phyloP scores from a whole-genome alignment of 2,329 filamentous ascomycete genomes.

The Gaeumannomyces sp. region DNA sequence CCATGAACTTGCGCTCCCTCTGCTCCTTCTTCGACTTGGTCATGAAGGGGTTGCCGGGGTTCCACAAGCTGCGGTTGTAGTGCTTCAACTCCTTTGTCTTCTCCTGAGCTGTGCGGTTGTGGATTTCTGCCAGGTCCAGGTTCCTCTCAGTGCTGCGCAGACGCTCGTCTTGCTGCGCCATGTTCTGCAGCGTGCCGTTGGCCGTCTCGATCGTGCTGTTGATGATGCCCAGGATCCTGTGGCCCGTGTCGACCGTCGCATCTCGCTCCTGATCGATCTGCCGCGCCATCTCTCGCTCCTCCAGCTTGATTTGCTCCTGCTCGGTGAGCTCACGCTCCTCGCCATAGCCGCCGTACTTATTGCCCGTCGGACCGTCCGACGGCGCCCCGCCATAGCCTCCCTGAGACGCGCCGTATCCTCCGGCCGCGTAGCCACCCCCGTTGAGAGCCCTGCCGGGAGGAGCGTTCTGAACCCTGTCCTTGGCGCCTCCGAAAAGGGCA shows the following conservation, averaged over 20 bases:
- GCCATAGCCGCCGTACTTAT: slow-evolving; percentile 48
- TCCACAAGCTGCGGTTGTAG: slow-evolving; percentile 79
- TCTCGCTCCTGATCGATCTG: slow-evolving; percentile 73
- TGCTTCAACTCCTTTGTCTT: slow-evolving; percentile 78
- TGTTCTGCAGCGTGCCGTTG: slow-evolving; percentile 62
- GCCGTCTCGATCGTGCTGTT: slow-evolving; percentile 66
- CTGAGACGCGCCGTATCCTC: slow-evolving; percentile 16
- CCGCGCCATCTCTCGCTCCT: slow-evolving; percentile 64
- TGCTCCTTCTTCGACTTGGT: slow-evolving; percentile 56
- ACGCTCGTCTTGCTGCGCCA: slow-evolving; percentile 73
- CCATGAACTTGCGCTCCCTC: slow-evolving; percentile 62
- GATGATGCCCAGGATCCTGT: slow-evolving; percentile 63
- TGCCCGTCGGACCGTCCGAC: slow-evolving; percentile 6
- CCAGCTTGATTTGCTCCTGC: slow-evolving; percentile 54
- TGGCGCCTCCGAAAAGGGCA: slow-evolving; percentile 54
- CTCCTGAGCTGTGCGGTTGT: slow-evolving; percentile 71
- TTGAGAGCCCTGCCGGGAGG: slow-evolving; percentile 8
- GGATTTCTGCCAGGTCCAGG: slow-evolving; percentile 70
- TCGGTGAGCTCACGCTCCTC: slow-evolving; percentile 73
- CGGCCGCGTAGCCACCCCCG: slow-evolving; percentile 15
- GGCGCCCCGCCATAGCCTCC: slow-evolving; percentile 6
- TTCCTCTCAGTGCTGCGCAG: slow-evolving; percentile 79
- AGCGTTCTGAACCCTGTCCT: slow-evolving; percentile 33
- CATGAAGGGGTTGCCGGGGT: slow-evolving; percentile 63
- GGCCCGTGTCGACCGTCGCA: slow-evolving; percentile 48